phyloP scores from a whole-genome alignment of 768 basidiomycete species.

The Piloderma croceum region DNA sequence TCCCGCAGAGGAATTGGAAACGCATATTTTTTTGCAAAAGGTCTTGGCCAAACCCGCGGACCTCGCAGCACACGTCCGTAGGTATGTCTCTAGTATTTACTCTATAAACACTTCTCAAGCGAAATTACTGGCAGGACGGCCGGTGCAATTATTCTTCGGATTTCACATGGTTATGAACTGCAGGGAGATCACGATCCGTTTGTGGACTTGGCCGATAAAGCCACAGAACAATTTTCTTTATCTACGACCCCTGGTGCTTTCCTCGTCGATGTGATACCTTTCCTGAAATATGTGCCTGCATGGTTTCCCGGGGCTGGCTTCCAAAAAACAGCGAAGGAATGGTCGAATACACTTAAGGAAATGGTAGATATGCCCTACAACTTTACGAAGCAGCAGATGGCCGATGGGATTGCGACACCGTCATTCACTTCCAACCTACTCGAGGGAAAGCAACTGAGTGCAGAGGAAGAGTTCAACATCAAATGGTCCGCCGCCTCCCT shows the following conservation, averaged over 20 bases:
- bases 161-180: conserved; percentile 51
- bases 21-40: conserved; percentile 41
- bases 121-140: too few species aligned
- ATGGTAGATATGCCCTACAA: conserved; percentile 44
- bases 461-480: conserved; percentile 43
- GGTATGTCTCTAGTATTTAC: conserved; percentile 33
- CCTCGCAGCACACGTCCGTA: conserved; percentile 40
- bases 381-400: conserved; percentile 39
- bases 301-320: conserved; percentile 48
- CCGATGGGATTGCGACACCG: conserved; percentile 33
- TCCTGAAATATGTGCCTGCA: conserved; percentile 34
- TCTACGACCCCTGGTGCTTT: conserved; percentile 48
- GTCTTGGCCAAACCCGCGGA: conserved; percentile 44
- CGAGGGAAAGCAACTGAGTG: conserved; percentile 40
- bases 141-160: conserved; percentile 47
- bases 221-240: conserved; percentile 47
- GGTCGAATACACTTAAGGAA: conserved; percentile 33
- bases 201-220: conserved; percentile 46
- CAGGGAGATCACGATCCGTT: conserved; percentile 47
- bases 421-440: conserved; percentile 32
- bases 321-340: conserved; percentile 33
- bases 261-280: conserved; percentile 47
- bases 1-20: conserved; percentile 41
- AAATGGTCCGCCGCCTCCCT: conserved; percentile 44
- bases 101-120: too few species aligned